Percentiles rank a stretch among this genome's conserved stretches.
Evolutionary conservation across 495 filamentous ascomycete genomes (phyloP).

Genomic region (Poronia punctata): DNA sequence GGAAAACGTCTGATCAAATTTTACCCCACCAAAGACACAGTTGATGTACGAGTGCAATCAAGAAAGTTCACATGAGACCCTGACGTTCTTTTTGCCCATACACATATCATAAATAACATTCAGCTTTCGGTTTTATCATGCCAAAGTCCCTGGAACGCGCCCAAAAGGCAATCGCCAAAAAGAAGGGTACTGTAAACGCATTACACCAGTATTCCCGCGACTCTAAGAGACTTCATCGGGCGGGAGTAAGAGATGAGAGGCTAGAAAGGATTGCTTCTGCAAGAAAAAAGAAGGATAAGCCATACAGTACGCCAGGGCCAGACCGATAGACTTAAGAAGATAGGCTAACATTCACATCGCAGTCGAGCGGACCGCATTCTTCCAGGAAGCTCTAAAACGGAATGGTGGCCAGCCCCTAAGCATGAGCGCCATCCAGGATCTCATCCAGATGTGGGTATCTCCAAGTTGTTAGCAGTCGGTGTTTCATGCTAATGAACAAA

Average conservation of each 20-base stretch:
- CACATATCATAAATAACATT: background rate
- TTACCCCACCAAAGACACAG: constrained; percentile 7
- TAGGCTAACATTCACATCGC: background rate
- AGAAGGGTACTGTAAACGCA: constrained; percentile 58
- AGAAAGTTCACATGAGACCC: background rate
- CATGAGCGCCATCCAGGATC: constrained; percentile 48
- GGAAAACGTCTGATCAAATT: constrained; percentile 3
- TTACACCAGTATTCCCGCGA: constrained; percentile 82
- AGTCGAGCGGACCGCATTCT: constrained; percentile 70
- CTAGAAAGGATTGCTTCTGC: constrained; percentile 56
- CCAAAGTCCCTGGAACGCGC: constrained; percentile 69
- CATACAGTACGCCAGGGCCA: constrained; percentile 47
- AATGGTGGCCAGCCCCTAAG: constrained; percentile 49
- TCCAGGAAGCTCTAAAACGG: constrained; percentile 54
- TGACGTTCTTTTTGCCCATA: no score
- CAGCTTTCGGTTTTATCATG: constrained; percentile 43
- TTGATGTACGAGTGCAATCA: background rate
- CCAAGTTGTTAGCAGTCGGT: background rate
- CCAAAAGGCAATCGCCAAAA: constrained; percentile 76
- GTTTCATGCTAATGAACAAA: constrained; percentile 9
- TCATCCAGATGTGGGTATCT: constrained; percentile 51
- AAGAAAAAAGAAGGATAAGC: constrained; percentile 59
- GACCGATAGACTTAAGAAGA: background rate
- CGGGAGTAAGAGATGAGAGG: constrained; percentile 68
- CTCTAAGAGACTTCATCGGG: constrained; percentile 63